Base-by-base conservation (phyloP, 169 alveolate species). In the Ichthyophthirius multifiliis region DNA sequence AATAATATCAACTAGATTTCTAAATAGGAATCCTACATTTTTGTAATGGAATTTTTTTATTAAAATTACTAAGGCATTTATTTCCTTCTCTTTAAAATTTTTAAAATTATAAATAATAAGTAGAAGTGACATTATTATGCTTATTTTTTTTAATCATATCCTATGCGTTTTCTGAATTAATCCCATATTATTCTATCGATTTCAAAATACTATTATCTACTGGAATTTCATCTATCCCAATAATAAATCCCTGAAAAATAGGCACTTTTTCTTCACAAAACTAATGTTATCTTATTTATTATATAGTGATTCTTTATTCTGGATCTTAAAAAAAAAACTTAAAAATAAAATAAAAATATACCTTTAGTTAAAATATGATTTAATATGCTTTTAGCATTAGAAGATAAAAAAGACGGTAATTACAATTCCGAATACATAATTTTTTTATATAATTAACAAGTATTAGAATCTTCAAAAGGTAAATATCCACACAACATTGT, bases 401-500 rank as follows among this genome's bases (percentile, higher is more conserved):
- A 31, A 1, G 94, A 78, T n/a, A 94, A 75, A 71, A 48, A 85
- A 30, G 47, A 47, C n/a, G 96, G 97, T 3, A 82, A 74, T 12
- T 83, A 75, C 43, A 74, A 91, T 41, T 89, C 91, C 27, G 91
- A 92, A 43, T 82, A 75, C 55, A 86, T 65, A 7, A 94, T 94
- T 82, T 92, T 92, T 82, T 87, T 90, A 84, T 90, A 94, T 15
- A 94, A 74, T 39, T 75, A 65, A 41, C 92, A 80, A 15, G 93
- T 88, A 67, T 90, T 89, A 20, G 83, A 87, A 76, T 94, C 96
- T 76, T 94, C 96, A 78, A 94, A 94, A 10, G 97, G 96, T 27
- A 94, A 74, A 65, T 88, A 88, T 7, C 97, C 97, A 74, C 95
- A 90, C 4, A 94, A 76, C 88, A 94, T 76, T 0, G 96, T 96